Evolutionary conservation across 2,329 filamentous ascomycete species (phyloP).

Genomic region (Acrocalymma vagum): DNA sequence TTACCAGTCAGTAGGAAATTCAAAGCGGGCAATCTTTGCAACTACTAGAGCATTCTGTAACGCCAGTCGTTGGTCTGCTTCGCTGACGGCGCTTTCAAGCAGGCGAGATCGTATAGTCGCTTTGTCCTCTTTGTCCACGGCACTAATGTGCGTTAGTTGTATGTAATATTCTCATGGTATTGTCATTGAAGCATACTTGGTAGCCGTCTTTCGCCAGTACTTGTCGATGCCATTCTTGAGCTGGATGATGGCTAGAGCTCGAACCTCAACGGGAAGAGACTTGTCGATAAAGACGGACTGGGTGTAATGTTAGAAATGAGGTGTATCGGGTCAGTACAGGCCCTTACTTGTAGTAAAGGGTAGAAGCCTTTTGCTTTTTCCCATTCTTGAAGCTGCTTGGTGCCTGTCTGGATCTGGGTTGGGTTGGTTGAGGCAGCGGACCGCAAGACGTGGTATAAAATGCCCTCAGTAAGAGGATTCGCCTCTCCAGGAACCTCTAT

Average conservation of each 20-base stretch:
- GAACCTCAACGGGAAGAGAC: slow-evolving; percentile 76
- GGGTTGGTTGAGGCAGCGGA: slow-evolving; percentile 58
- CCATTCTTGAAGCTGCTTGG: slow-evolving; percentile 62
- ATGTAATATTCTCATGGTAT: not conserved
- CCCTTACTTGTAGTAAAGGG: slow-evolving; percentile 52
- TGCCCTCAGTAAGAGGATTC: slow-evolving; percentile 61
- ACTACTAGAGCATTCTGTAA: slow-evolving; percentile 88
- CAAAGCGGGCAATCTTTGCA: slow-evolving; percentile 87
- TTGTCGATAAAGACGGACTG: slow-evolving; percentile 84
- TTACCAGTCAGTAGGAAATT: slow-evolving; percentile 87
- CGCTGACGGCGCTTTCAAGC: slow-evolving; percentile 78
- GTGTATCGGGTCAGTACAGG: not conserved
- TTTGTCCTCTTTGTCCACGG: slow-evolving; percentile 76
- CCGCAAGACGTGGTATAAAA: slow-evolving; percentile 57
- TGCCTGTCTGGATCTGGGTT: slow-evolving; percentile 60
- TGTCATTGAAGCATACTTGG: slow-evolving; percentile 59
- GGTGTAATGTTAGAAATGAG: slow-evolving; percentile 16
- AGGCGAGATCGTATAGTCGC: slow-evolving; percentile 76
- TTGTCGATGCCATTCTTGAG: slow-evolving; percentile 97
- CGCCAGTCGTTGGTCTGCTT: slow-evolving; percentile 78
- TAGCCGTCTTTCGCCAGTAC: slow-evolving; percentile 85
- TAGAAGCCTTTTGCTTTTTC: slow-evolving; percentile 59
- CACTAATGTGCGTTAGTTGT: slow-evolving; percentile 50
- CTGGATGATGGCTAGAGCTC: slow-evolving; percentile 91
- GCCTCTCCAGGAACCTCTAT: slow-evolving; percentile 86